phyloP scores from a whole-genome alignment of 148 eudicot genomes.

The Polygonum maritimum region DNA sequence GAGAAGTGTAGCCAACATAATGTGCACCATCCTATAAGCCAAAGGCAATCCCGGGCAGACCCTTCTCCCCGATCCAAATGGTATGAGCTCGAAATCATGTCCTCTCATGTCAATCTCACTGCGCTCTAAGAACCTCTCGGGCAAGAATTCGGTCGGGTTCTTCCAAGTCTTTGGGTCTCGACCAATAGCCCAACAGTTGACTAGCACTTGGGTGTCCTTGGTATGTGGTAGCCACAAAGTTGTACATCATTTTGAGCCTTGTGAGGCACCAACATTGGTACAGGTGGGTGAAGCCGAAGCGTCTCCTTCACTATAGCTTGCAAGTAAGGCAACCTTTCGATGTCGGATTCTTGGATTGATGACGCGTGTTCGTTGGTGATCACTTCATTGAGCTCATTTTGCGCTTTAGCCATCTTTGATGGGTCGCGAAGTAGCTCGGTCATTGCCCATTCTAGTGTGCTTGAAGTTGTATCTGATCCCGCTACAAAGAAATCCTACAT shows the following conservation, averaged over 20 bases:
- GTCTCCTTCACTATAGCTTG: constrained; percentile 45
- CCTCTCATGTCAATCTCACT: constrained; percentile 33
- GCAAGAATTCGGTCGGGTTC: constrained; percentile 29
- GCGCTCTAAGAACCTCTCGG: constrained; percentile 38
- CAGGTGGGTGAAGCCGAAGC: constrained; percentile 44
- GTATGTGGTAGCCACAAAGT: constrained; percentile 26
- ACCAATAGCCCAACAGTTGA: constrained; percentile 46
- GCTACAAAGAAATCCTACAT: constrained; percentile 14
- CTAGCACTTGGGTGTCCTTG: constrained; percentile 37
- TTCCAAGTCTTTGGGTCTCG: constrained; percentile 39
- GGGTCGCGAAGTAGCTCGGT: constrained; percentile 12
- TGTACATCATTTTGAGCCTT: constrained; percentile 32
- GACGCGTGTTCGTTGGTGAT: background rate
- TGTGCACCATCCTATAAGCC: constrained; percentile 12
- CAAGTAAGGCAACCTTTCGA: constrained; percentile 41
- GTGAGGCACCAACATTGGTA: constrained; percentile 36
- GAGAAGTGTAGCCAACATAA: constrained; percentile 31
- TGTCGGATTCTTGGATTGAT: constrained; percentile 15
- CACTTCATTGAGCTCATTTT: constrained; percentile 2
- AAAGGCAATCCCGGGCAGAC: constrained; percentile 46
- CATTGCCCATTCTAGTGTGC: constrained; percentile 19
- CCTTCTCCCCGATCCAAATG: constrained; percentile 49
- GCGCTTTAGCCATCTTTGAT: constrained; percentile 10
- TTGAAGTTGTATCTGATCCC: constrained; percentile 15
- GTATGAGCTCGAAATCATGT: constrained; percentile 40